These are phyloP conservation scores for Hanseniaspora nectarophila DNA, from an alignment of 805 yeast species.

Conservation along the genomic window DNA sequence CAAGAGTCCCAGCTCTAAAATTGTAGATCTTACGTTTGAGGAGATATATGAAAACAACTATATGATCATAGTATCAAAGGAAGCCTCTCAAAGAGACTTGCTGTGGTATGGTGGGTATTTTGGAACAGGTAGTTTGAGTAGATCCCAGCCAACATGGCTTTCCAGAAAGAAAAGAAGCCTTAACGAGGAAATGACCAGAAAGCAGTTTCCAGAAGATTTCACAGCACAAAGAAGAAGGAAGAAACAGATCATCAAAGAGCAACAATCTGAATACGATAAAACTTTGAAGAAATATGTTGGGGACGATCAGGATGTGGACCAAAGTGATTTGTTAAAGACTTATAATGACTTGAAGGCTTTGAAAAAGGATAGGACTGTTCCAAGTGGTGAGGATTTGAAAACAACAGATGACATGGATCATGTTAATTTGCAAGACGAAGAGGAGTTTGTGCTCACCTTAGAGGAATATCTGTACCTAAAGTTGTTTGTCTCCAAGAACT, in stretches of 20 bases:
- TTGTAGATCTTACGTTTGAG: slow-evolving; percentile 28
- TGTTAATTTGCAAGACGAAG: slow-evolving; percentile 26
- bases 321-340: slow-evolving; percentile 30
- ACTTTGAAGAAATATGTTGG: slow-evolving; percentile 30
- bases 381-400: not conserved
- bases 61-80: not conserved
- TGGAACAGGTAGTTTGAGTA: slow-evolving; percentile 79
- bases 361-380: slow-evolving; percentile 20
- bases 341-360: slow-evolving; percentile 21
- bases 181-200: slow-evolving; percentile 23
- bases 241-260: slow-evolving; percentile 57
- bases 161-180: slow-evolving; percentile 43
- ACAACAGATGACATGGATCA: slow-evolving; percentile 20
- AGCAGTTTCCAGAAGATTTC: slow-evolving; percentile 52
- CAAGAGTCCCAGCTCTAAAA: slow-evolving; percentile 25
- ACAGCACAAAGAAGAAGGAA: slow-evolving; percentile 62
- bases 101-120: slow-evolving; percentile 84
- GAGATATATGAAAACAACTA: slow-evolving; percentile 20
- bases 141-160: slow-evolving; percentile 89
- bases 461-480: slow-evolving; percentile 19
- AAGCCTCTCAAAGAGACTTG: slow-evolving; percentile 35
- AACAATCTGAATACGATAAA: slow-evolving; percentile 50
- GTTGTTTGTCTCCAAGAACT: slow-evolving; percentile 2
- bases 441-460: slow-evolving; percentile 20
- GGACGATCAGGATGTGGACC: slow-evolving; percentile 20